Base-by-base conservation (phyloP, 139 green algal genomes). In the Ettlia oleoabundans region DNA sequence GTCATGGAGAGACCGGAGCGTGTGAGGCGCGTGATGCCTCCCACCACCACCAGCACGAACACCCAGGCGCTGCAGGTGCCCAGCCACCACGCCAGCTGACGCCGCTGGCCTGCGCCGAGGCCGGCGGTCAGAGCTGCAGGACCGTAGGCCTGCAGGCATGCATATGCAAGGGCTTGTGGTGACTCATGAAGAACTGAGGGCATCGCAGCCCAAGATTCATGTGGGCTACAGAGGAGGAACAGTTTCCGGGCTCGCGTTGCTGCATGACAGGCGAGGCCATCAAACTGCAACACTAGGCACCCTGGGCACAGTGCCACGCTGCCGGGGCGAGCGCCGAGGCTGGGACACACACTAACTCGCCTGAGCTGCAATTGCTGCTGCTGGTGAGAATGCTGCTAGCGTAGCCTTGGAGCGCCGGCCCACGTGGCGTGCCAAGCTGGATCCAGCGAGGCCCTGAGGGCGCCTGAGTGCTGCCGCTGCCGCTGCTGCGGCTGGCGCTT, bases 1-100 rank as follows among this genome's bases (percentile, higher is more conserved):
- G 97, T 99, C 97, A 99, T 99, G 42, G 93, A 98, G 64, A 99
- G 92, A 1, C 97, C 97, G 0, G 93, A 98, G 40, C 97, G 87
- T 0, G 97, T 99, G 22, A 99, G 92, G 4, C 97, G 90, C 0
- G 97, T 99, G 42, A 98, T 76, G 42, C 97, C 97, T 1, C 97
- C 97, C n/a, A 99, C 76, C 43, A 99, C 93, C 35, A 99, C 95
- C 91, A 99, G 94, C 77, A 82, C 93, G 82, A 94, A 97, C 69
- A 99, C 96, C 96, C 96, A 99, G 7, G 66, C 96, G 18, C 84
- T 87, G 53, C 91, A 96, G 32, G 86, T 86, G 3, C 85, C 93
- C 73, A 99, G 89, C 97, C 97, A 99, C 65, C 68, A 82, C 1
- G 83, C 86, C 26, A 98, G 30, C 68, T 88, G 82, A 26, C 73